A percentile compares a stretch with the other conserved stretches of the same genome.
phyloP scores from a whole-genome alignment of 2,329 filamentous ascomycete species.

The Xylariaceae sp. region DNA sequence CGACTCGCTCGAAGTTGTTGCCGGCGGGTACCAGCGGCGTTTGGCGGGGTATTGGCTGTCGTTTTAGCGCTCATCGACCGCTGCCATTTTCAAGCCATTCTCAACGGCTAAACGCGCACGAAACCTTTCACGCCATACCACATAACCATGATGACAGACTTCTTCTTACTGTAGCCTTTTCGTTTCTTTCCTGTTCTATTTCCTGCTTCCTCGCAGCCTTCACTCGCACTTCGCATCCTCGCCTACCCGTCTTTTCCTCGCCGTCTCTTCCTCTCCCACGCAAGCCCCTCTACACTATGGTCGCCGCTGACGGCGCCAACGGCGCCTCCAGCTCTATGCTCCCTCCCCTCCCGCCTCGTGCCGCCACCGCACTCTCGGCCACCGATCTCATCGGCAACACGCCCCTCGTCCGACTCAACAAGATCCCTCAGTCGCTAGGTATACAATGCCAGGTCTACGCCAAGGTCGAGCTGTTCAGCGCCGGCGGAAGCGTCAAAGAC shows the following conservation, averaged over 20 bases:
- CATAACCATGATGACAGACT: neutral
- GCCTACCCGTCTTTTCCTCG: neutral
- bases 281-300: constrained; percentile 5
- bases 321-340: constrained; percentile 19
- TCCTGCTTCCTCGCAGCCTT: neutral
- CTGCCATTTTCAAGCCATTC: neutral
- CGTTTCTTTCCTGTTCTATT: neutral
- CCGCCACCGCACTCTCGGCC: constrained; percentile 54
- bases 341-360: constrained; percentile 27
- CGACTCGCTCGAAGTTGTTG: too few species aligned
- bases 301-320: constrained; percentile 17
- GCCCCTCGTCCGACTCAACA: constrained; percentile 91
- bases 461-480: constrained; percentile 92
- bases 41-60: constrained; percentile 8
- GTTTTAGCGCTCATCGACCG: neutral
- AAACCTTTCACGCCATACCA: constrained; percentile 4
- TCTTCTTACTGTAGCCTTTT: neutral
- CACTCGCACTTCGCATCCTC: neutral
- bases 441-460: constrained; percentile 87
- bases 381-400: constrained; percentile 92
- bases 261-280: neutral
- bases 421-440: constrained; percentile 84
- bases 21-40: constrained; percentile 16
- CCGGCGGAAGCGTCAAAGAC: constrained; percentile 91
- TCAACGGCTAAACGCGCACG: neutral